A percentile compares a stretch with the other conserved stretches of the same genome.
Conservation (phyloP, 805 yeast species). For the baker's yeast (Saccharomyces cerevisiae) region DNA sequence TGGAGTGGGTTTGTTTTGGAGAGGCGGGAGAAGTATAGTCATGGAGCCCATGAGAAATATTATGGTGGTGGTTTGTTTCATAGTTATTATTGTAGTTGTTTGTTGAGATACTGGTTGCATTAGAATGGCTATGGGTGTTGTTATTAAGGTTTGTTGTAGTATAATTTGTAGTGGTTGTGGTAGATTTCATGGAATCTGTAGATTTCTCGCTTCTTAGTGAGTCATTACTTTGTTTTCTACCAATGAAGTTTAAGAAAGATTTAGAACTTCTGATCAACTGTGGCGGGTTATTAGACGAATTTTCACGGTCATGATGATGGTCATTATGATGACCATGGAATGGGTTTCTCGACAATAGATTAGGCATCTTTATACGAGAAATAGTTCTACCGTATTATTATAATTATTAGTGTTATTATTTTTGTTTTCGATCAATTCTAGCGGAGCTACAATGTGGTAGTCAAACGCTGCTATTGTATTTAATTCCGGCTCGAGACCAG, state of each 20-base stretch:
- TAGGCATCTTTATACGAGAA: conserved; percentile 17
- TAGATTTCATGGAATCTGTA: conserved; percentile 17
- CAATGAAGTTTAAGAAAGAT: conserved; percentile 26
- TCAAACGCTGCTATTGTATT: background rate
- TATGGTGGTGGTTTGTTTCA: conserved; percentile 4
- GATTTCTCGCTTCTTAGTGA: conserved; percentile 27
- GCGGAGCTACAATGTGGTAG: background rate
- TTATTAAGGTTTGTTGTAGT: background rate
- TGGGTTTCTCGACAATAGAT: conserved; percentile 24
- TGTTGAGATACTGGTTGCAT: background rate
- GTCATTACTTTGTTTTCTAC: conserved; percentile 26
- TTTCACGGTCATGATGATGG: background rate
- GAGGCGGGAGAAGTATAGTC: conserved; percentile 16
- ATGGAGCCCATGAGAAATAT: conserved; percentile 5
- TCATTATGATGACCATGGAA: conserved; percentile 15
- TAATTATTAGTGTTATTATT: background rate
- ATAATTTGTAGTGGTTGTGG: background rate
- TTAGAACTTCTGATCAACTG: conserved; percentile 18
- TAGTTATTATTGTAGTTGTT: background rate
- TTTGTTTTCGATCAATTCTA: background rate
- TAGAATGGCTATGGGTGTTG: conserved; percentile 1
- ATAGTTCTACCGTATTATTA: background rate
- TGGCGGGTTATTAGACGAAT: conserved; percentile 2
- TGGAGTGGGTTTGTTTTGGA: conserved; percentile 35
- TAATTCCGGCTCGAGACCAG: background rate